phyloP scores from a whole-genome alignment of 495 filamentous ascomycete genomes.

The Neurospora sp. region DNA sequence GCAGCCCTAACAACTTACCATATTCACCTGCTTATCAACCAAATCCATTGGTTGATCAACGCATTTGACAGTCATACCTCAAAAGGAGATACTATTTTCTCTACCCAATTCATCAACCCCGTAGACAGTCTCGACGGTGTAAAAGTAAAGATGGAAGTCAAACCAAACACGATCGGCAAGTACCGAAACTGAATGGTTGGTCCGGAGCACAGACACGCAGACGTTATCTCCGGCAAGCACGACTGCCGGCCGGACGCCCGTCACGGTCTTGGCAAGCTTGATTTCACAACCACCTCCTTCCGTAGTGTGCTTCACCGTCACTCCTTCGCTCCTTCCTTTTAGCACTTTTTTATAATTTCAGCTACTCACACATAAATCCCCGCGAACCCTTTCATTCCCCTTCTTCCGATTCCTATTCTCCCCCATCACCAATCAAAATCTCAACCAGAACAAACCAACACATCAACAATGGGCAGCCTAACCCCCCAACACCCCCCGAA shows the following conservation, averaged over 20 bases:
- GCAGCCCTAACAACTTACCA: background rate
- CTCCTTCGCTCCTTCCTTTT: background rate
- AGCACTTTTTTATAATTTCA: background rate
- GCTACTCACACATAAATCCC: background rate
- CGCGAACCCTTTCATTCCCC: background rate
- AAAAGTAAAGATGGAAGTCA: background rate
- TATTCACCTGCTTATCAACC: background rate
- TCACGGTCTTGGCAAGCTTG: background rate
- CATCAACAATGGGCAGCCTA: slow-evolving; percentile 20
- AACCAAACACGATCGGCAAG: background rate
- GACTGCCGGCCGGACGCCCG: background rate
- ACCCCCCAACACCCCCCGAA: no score
- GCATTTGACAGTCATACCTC: background rate
- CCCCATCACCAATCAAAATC: background rate
- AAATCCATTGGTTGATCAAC: background rate
- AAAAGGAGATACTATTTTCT: background rate
- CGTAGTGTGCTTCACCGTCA: background rate
- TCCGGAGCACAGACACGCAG: background rate
- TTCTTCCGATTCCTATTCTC: background rate
- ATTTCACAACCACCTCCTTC: background rate
- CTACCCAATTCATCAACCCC: background rate
- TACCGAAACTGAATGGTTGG: background rate
- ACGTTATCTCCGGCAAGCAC: background rate
- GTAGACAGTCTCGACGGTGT: background rate
- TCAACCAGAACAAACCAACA: background rate